These are phyloP conservation scores for Drechslera avenae DNA, from an alignment of 2,329 filamentous ascomycete species.

Conservation along the genomic window DNA sequence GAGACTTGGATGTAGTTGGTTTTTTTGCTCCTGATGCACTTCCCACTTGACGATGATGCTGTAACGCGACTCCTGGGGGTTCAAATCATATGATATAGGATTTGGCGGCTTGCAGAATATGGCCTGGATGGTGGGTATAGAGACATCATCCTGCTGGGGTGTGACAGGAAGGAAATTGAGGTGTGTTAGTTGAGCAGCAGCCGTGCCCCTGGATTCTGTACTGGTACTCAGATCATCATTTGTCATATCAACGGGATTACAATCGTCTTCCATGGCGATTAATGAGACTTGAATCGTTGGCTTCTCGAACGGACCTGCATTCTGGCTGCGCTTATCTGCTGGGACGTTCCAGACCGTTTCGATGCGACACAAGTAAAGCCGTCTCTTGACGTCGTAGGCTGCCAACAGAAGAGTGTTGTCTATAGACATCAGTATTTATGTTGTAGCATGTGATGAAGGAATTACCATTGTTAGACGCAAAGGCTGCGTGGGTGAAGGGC, in stretches of 20 bases:
- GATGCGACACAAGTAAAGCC: constrained; percentile 75
- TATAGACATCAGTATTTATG: constrained; percentile 16
- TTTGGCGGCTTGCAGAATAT: constrained; percentile 68
- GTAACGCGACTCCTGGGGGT: constrained; percentile 67
- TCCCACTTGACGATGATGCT: constrained; percentile 87
- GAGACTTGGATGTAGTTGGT: constrained; percentile 72
- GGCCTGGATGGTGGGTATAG: constrained; percentile 69
- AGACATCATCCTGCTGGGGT: constrained; percentile 64
- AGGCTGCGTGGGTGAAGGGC: constrained; percentile 49
- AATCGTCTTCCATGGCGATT: constrained; percentile 39
- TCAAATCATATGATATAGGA: constrained; percentile 47
- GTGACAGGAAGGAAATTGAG: constrained; percentile 74
- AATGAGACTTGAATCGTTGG: constrained; percentile 39
- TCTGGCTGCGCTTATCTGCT: constrained; percentile 61
- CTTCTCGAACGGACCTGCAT: constrained; percentile 48
- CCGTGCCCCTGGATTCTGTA: constrained; percentile 29
- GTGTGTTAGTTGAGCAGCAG: constrained; percentile 64
- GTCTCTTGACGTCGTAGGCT: constrained; percentile 70
- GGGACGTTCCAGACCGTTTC: constrained; percentile 73
- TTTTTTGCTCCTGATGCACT: constrained; percentile 67
- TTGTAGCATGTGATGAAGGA: constrained; percentile 50
- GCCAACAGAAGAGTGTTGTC: constrained; percentile 65
- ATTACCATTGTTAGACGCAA: constrained; percentile 70
- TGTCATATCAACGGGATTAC: constrained; percentile 35
- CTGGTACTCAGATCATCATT: constrained; percentile 30